A percentile compares a stretch with the other conserved stretches of the same genome.
Evolutionary conservation across 1,284 basidiomycete species (phyloP).

Genomic region (Fomes fomentarius): DNA sequence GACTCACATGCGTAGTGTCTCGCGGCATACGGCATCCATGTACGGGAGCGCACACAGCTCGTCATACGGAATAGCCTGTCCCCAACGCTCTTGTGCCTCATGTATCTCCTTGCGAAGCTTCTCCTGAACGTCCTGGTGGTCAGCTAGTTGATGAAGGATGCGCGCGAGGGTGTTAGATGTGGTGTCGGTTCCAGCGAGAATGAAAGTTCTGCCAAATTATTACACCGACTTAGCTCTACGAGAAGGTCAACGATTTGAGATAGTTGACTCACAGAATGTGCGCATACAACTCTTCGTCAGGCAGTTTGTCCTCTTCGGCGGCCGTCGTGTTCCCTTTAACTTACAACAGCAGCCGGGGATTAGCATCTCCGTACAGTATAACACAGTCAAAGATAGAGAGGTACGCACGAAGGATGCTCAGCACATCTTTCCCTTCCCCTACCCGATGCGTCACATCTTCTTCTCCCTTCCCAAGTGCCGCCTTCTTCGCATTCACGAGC

Average conservation of each 20-base stretch:
- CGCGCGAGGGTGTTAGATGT: slow-evolving; percentile 16
- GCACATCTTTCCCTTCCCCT: slow-evolving; percentile 46
- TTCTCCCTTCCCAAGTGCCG: slow-evolving; percentile 28
- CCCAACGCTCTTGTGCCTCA: slow-evolving; percentile 4
- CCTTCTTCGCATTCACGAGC: slow-evolving; percentile 44
- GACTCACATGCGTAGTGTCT: slow-evolving; percentile 26
- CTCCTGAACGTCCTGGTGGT: slow-evolving; percentile 12
- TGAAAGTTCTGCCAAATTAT: background rate
- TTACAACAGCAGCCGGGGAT: background rate
- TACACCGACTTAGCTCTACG: background rate
- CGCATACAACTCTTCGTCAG: slow-evolving; percentile 28
- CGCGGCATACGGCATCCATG: slow-evolving; percentile 20
- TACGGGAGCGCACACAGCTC: slow-evolving; percentile 14
- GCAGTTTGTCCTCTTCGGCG: slow-evolving; percentile 25
- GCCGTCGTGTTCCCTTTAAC: slow-evolving; percentile 26
- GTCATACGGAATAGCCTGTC: slow-evolving; percentile 11
- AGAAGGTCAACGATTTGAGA: background rate
- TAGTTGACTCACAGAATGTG: slow-evolving; percentile 27
- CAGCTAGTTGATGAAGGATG: slow-evolving; percentile 11
- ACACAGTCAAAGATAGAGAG: background rate
- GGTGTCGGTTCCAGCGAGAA: slow-evolving; percentile 17
- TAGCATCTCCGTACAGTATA: too few relatives aligned
- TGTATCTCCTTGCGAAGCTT: slow-evolving; percentile 11
- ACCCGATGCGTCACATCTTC: slow-evolving; percentile 23
- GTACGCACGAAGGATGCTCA: slow-evolving; percentile 42